Percentiles rank a stretch among this genome's conserved stretches.
Conservation (phyloP, 2,329 filamentous ascomycete genomes). For the Neodidymelliopsis sp. region DNA sequence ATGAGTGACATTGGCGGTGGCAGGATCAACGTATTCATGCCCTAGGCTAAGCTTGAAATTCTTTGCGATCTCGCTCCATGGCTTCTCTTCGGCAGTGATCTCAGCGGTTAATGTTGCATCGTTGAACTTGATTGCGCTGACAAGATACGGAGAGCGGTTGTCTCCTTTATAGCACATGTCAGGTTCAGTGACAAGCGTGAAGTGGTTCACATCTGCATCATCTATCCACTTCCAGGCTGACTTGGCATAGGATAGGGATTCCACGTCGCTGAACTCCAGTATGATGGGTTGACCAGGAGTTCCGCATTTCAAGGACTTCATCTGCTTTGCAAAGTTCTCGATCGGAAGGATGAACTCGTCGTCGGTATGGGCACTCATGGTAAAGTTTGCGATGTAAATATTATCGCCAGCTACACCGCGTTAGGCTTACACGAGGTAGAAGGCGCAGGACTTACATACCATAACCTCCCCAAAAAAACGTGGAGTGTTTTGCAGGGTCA, state of each 20-base stretch:
- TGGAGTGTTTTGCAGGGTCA: slow-evolving; percentile 23
- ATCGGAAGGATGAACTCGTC: slow-evolving; percentile 33
- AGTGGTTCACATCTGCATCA: slow-evolving; percentile 30
- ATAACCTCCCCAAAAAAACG: slow-evolving; percentile 32
- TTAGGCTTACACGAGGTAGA: neutral
- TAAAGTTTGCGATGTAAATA: slow-evolving; percentile 34
- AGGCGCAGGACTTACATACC: slow-evolving; percentile 14
- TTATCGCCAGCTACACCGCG: slow-evolving; percentile 25
- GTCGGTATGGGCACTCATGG: slow-evolving; percentile 24
- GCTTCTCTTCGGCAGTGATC: slow-evolving; percentile 26
- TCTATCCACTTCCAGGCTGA: slow-evolving; percentile 35
- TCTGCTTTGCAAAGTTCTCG: slow-evolving; percentile 31
- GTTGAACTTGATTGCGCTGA: slow-evolving; percentile 29
- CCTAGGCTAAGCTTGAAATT: slow-evolving; percentile 22
- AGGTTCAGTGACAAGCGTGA: slow-evolving; percentile 32
- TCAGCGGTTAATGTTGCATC: slow-evolving; percentile 22
- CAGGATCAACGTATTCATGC: slow-evolving; percentile 27
- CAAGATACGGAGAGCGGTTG: slow-evolving; percentile 33
- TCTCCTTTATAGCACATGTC: slow-evolving; percentile 36
- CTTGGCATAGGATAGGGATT: slow-evolving; percentile 23
- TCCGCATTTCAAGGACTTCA: slow-evolving; percentile 34
- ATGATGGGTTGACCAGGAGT: slow-evolving; percentile 19
- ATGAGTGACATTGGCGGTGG: slow-evolving; percentile 28
- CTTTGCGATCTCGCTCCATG: slow-evolving; percentile 28
- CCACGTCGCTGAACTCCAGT: slow-evolving; percentile 25